phyloP scores from a whole-genome alignment of 352 stramenopile genomes.

The Phytophthora citricola region DNA sequence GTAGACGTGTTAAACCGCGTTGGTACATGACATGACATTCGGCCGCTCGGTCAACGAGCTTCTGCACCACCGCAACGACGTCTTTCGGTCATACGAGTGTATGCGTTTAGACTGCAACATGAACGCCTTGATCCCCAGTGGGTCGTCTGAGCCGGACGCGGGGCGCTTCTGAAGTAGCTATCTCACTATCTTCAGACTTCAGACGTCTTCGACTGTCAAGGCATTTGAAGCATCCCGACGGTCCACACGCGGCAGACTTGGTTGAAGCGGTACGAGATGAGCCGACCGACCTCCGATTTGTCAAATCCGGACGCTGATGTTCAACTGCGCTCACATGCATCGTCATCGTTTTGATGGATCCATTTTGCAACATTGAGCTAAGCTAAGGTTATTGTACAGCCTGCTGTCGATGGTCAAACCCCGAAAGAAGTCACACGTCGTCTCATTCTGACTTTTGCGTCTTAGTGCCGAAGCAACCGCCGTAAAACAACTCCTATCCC shows the following conservation, averaged over 20 bases:
- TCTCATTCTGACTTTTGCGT: conserved; percentile 33
- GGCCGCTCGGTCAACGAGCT: neutral
- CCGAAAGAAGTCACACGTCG: neutral
- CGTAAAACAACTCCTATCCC: neutral
- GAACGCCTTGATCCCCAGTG: neutral
- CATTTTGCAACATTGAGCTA: neutral
- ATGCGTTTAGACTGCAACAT: neutral
- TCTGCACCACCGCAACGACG: neutral
- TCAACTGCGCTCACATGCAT: conserved; percentile 17
- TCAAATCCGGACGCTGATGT: conserved; percentile 22
- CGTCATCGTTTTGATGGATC: conserved; percentile 7
- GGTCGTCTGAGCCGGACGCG: conserved; percentile 14
- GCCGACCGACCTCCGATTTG: conserved; percentile 21
- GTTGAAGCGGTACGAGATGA: conserved; percentile 32
- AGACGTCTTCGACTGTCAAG: conserved; percentile 3
- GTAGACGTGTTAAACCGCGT: conserved; percentile 32
- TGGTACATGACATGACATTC: too few relatives aligned
- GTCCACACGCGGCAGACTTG: neutral
- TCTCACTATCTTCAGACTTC: conserved; percentile 40
- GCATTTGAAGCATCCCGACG: conserved; percentile 13
- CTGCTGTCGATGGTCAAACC: too few relatives aligned
- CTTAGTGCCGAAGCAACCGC: conserved; percentile 12
- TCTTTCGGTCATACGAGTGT: neutral
- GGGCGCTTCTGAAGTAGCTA: conserved; percentile 17
- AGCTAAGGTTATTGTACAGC: neutral